Evolutionary conservation across 495 filamentous ascomycete genomes (phyloP), one percentile per base, ranked within the genome.

Genomic region (Pyrenula aspistea): DNA sequence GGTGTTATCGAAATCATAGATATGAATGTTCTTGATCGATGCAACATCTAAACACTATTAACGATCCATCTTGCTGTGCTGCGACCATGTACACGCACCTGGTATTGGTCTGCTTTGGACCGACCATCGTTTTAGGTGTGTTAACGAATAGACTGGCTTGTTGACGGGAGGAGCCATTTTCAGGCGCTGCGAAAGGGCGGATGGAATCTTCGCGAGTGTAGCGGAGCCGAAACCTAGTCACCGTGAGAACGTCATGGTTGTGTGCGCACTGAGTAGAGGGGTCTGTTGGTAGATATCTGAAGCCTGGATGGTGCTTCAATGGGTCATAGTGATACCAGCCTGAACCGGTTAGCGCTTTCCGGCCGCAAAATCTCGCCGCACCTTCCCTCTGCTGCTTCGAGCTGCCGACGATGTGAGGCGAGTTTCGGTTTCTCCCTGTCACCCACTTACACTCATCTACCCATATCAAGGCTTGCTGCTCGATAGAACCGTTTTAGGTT

Each of bases 1-100:
- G 47, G 93, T 99, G 64, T 99, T 97, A 66, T 99, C 93, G 67
- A 99, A 99, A 71, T 99, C 93, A 74, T 97, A 99, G 57, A 99
- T 79, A 67, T 99, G 93, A 54, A 99, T 83, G 4, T 81, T 67
- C 65, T 81, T 88, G 64, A 97, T 85, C 62, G 79, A 75, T 20
- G 85, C 76, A 20, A 82, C 73, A 56, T 77, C 82, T 84, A 58
- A 25, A 48, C 20, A 15, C 21, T 24, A 47, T 25, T 49, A 61
- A 49, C 21, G 36, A 55, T 54, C 15, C 22, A 48, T 24, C n/a
- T 63, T 52, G 19, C 8, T 4, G 15, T 4, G 20, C 8, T 52
- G 20, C 8, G 8, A 10, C 4, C 8, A 20, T 10, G n/a, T 2
- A 56, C n/a, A 23, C 68, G 59, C 62, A 83, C 79, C 68, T 59